Conservation (phyloP, 306 rosid genomes). For the Ormosia semicastrata region DNA sequence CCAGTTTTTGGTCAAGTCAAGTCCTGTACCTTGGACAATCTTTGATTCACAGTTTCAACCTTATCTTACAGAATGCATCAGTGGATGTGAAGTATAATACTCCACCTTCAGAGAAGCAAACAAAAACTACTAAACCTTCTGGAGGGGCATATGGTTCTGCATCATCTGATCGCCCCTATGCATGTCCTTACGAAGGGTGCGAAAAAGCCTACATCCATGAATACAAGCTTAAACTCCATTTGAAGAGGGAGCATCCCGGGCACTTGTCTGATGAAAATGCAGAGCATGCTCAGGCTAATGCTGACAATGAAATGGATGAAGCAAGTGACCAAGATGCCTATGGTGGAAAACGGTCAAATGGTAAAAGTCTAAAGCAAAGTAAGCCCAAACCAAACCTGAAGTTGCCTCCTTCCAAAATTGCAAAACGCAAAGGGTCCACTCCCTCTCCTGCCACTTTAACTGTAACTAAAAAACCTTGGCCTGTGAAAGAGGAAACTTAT, state of each 20-base stretch:
- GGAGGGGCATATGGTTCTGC: constrained; percentile 70
- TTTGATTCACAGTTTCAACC: constrained; percentile 15
- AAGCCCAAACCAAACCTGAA: constrained; percentile 68
- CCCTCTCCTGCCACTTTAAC: constrained; percentile 53
- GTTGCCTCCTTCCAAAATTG: constrained; percentile 65
- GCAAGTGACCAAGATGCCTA: constrained; percentile 89
- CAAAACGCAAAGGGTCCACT: constrained; percentile 59
- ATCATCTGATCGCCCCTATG: constrained; percentile 89
- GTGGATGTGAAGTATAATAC: constrained; percentile 68
- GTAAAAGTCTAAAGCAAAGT: constrained; percentile 69
- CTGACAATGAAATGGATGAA: constrained; percentile 84
- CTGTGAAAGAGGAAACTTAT: constrained; percentile 61
- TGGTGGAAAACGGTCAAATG: constrained; percentile 58
- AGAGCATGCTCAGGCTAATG: constrained; percentile 54
- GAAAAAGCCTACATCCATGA: constrained; percentile 92
- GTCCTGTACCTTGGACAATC: not conserved
- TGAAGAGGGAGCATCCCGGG: constrained; percentile 91
- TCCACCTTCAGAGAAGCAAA: constrained; percentile 70
- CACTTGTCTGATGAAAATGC: constrained; percentile 72
- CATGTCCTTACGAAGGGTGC: constrained; percentile 93
- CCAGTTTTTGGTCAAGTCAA: not conserved
- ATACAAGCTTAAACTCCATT: constrained; percentile 92
- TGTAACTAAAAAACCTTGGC: constrained; percentile 75
- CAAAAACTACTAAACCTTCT: constrained; percentile 60
- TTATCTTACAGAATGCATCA: constrained; percentile 52